Evolutionary conservation across 2,329 filamentous ascomycete species (phyloP).

Genomic region (Alternaria hordeiaustralica): DNA sequence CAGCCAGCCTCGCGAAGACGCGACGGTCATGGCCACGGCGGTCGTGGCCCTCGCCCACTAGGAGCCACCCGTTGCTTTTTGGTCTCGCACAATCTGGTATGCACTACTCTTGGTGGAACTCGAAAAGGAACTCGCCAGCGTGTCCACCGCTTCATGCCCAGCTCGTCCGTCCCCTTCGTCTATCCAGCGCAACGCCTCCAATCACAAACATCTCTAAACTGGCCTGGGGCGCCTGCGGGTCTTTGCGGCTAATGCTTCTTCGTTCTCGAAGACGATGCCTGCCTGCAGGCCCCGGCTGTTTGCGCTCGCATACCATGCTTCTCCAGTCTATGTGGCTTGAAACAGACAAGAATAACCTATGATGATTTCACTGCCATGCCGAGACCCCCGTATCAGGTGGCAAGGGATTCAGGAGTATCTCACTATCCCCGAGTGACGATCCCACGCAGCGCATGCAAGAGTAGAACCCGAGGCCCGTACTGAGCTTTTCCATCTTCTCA

Average conservation of each 20-base stretch:
- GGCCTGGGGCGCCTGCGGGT: background rate
- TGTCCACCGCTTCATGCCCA: background rate
- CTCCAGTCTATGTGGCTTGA: constrained; percentile 15
- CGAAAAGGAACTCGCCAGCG: constrained; percentile 5
- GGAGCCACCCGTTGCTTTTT: constrained; percentile 8
- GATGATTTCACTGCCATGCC: constrained; percentile 20
- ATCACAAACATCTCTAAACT: background rate
- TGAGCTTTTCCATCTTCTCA: background rate
- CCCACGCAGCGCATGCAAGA: constrained; percentile 5
- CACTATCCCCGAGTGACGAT: constrained; percentile 1
- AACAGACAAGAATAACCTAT: constrained; percentile 7
- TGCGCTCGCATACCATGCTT: constrained; percentile 9
- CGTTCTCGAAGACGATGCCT: constrained; percentile 20
- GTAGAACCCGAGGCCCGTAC: constrained; percentile 5
- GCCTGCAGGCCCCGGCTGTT: constrained; percentile 22
- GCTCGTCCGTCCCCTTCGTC: background rate
- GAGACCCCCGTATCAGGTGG: constrained; percentile 1
- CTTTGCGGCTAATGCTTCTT: constrained; percentile 12
- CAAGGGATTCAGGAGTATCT: constrained; percentile 2
- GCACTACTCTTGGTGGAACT: background rate
- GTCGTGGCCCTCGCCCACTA: background rate
- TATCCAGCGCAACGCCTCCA: background rate
- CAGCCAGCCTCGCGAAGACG: constrained; percentile 5
- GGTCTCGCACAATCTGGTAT: background rate
- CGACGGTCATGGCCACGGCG: background rate